phyloP scores from a whole-genome alignment of 176 grass and related monocot genomes.

The Aechmea fasciata region DNA sequence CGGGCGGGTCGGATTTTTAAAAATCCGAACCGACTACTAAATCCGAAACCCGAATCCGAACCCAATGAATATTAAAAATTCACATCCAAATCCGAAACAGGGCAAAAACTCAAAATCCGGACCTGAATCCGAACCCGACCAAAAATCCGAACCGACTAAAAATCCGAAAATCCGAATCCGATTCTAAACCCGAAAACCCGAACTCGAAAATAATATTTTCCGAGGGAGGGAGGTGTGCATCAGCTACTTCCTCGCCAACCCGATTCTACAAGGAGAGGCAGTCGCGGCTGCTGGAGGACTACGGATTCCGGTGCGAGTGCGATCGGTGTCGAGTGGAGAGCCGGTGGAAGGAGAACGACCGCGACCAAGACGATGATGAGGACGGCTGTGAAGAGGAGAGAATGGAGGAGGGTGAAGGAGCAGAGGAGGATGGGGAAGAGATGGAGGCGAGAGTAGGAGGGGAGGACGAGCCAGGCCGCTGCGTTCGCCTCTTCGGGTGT shows the following conservation, averaged over 20 bases:
- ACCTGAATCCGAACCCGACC: too few species aligned
- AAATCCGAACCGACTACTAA: too few species aligned
- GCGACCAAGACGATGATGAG: slow-evolving; percentile 13
- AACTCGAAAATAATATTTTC: too few species aligned
- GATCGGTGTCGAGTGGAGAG: slow-evolving; percentile 74
- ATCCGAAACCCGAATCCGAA: too few species aligned
- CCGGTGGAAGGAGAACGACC: slow-evolving; percentile 52
- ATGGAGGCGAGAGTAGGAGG: slow-evolving; percentile 34
- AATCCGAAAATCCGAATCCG: too few species aligned
- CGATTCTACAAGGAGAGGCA: slow-evolving; percentile 47
- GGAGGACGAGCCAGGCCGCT: slow-evolving; percentile 15
- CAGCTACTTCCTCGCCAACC: slow-evolving; percentile 67
- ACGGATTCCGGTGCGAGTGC: slow-evolving; percentile 75
- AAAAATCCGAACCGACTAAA: too few species aligned
- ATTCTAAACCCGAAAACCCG: too few species aligned
- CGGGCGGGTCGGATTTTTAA: too few species aligned
- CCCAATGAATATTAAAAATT: too few species aligned
- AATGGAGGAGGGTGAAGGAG: slow-evolving; percentile 6
- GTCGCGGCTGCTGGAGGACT: slow-evolving; percentile 48
- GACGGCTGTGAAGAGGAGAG: slow-evolving; percentile 23
- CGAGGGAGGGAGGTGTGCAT: slow-evolving; percentile 70
- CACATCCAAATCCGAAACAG: too few species aligned
- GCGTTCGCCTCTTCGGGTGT: too few species aligned
- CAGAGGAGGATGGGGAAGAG: slow-evolving; percentile 20
- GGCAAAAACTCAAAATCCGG: too few species aligned